Conservation (phyloP, 78 protist species). For the Dictyostelium capitatum region DNA sequence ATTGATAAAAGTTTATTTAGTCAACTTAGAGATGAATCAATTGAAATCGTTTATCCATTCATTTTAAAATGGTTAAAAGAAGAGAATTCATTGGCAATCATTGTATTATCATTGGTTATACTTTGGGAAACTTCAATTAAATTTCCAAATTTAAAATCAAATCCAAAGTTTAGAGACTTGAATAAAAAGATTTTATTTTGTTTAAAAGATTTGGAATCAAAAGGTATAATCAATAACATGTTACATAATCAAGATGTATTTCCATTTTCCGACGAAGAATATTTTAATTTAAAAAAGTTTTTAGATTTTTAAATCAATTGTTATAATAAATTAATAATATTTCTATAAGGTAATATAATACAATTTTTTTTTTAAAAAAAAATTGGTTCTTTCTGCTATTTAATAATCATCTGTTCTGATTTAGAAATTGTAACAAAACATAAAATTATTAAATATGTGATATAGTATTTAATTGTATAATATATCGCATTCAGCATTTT, state of each 20-base stretch:
- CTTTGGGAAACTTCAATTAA: slow-evolving; percentile 19
- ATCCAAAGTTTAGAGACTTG: slow-evolving; percentile 1
- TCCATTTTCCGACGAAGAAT: slow-evolving; percentile 42
- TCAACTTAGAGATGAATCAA: slow-evolving; percentile 42
- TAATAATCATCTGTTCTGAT: too few relatives aligned
- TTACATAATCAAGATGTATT: background rate
- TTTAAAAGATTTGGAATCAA: background rate
- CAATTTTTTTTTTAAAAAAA: too few relatives aligned
- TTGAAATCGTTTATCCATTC: slow-evolving; percentile 46
- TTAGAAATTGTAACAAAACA: too few relatives aligned
- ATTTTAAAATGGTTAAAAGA: slow-evolving; percentile 36
- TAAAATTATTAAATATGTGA: too few relatives aligned
- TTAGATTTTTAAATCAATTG: background rate
- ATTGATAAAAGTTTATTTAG: slow-evolving; percentile 33
- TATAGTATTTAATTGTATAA: too few relatives aligned
- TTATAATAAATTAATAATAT: slow-evolving; percentile 2
- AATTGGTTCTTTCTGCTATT: too few relatives aligned
- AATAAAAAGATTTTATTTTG: background rate
- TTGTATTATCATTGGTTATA: slow-evolving; percentile 17
- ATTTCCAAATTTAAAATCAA: slow-evolving; percentile 10
- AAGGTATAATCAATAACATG: background rate
- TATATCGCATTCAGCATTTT: too few relatives aligned
- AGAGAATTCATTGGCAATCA: background rate
- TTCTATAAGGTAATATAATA: too few relatives aligned
- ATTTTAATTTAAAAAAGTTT: slow-evolving; percentile 10